These are phyloP conservation scores for Colletotrichum limetticola DNA, from an alignment of 2,329 filamentous ascomycete species.

Conservation along the genomic window DNA sequence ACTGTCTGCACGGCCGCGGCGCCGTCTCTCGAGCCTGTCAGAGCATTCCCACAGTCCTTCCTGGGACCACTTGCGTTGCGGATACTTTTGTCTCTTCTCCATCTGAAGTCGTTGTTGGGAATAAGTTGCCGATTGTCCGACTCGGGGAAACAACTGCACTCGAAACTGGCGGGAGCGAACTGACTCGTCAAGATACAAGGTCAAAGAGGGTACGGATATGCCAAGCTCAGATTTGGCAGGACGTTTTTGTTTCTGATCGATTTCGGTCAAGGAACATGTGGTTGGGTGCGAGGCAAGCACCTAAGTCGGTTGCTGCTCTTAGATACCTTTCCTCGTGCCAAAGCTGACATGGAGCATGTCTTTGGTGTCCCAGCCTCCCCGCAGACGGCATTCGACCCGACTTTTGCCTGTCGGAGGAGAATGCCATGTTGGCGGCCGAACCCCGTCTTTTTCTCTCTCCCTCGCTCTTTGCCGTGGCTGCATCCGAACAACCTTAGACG, in stretches of 20 bases:
- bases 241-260: neutral
- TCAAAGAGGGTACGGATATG: neutral
- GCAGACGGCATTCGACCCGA: neutral
- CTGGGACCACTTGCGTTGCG: neutral
- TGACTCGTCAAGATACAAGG: conserved; percentile 6
- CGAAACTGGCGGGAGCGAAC: conserved; percentile 27
- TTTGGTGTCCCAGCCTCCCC: neutral
- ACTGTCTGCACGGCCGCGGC: conserved; percentile 16
- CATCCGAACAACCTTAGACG: conserved; percentile 10
- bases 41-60: neutral
- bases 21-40: neutral
- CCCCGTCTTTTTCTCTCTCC: neutral
- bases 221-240: neutral
- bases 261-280: conserved; percentile 1
- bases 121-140: conserved; percentile 13
- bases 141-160: neutral
- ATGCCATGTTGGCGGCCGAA: neutral
- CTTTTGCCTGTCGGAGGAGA: neutral
- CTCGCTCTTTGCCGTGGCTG: neutral
- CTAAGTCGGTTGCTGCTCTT: neutral
- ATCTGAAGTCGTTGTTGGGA: conserved; percentile 10
- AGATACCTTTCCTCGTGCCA: neutral
- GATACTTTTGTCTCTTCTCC: conserved; percentile 5
- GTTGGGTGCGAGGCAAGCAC: neutral
- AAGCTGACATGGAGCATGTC: neutral